A percentile compares a stretch with the other conserved stretches of the same genome.
phyloP scores from a whole-genome alignment of 257 asterid genomes.

The Leptodermis oblonga region DNA sequence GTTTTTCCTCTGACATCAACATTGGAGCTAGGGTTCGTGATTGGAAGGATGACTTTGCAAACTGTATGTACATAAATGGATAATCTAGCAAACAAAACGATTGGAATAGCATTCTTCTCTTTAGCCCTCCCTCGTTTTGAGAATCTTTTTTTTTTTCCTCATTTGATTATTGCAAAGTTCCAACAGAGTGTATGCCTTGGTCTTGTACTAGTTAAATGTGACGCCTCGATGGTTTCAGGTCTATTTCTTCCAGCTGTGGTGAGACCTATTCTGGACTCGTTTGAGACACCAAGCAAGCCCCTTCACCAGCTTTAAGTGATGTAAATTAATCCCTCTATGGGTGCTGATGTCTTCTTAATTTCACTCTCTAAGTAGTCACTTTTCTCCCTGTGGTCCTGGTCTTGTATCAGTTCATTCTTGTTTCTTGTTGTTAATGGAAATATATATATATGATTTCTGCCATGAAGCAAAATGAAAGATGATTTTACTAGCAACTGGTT shows the following conservation, averaged over 20 bases:
- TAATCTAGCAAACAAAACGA: background rate
- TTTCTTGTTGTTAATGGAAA: no score
- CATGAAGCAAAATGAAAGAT: no score
- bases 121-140: no score
- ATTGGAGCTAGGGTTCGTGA: background rate
- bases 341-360: background rate
- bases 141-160: background rate
- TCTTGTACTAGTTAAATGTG: conserved; percentile 11
- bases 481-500: no score
- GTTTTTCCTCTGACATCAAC: background rate
- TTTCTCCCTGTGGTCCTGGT: background rate
- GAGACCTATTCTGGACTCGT: conserved; percentile 87
- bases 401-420: background rate
- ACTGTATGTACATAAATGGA: background rate
- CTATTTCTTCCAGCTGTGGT: conserved; percentile 95
- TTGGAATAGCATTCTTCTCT: background rate
- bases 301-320: conserved; percentile 63
- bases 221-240: conserved; percentile 44
- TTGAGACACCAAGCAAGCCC: conserved; percentile 67
- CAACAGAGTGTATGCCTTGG: background rate
- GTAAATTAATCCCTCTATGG: conserved; percentile 40
- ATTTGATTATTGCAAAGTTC: background rate
- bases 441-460: no score
- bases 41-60: background rate
- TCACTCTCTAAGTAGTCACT: background rate